Percentiles rank a stretch among this genome's conserved stretches.
Evolutionary conservation across 2,329 filamentous ascomycete species (phyloP).

Genomic region (Curvularia eragrostidis): DNA sequence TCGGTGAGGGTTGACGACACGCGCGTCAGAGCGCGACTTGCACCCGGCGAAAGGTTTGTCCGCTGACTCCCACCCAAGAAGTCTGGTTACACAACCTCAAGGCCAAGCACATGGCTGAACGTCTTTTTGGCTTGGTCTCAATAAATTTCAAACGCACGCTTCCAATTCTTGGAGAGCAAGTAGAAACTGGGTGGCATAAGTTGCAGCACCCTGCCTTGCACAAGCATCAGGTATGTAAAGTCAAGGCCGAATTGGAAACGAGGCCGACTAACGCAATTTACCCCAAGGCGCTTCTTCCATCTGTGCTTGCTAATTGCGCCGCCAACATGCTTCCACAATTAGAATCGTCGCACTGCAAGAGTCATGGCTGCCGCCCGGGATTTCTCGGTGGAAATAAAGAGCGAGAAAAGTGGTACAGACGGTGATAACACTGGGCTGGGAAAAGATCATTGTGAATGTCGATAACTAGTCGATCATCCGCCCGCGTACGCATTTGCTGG

Average conservation of each 20-base stretch:
- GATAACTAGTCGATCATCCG: conserved; percentile 20
- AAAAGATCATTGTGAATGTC: neutral
- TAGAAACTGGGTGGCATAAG: neutral
- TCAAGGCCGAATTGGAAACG: neutral
- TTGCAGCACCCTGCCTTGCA: neutral
- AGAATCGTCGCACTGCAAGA: neutral
- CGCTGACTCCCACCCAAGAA: neutral
- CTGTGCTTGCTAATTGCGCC: neutral
- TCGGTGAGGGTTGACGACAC: conserved; percentile 9
- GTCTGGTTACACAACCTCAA: neutral
- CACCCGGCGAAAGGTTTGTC: conserved; percentile 7
- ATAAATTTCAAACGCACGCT: neutral
- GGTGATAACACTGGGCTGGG: conserved; percentile 1
- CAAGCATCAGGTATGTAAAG: neutral
- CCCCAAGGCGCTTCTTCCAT: neutral
- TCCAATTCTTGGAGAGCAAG: neutral
- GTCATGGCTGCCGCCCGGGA: neutral
- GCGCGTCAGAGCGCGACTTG: conserved; percentile 19
- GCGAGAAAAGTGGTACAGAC: neutral
- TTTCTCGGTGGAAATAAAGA: neutral
- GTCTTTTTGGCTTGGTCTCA: neutral
- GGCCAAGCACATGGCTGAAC: neutral
- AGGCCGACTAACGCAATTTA: neutral
- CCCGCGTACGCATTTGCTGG: conserved; percentile 12
- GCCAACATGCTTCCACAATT: neutral